Base-by-base conservation (phyloP, 345 rosid genomes). In the Capsella bursapastoris region DNA sequence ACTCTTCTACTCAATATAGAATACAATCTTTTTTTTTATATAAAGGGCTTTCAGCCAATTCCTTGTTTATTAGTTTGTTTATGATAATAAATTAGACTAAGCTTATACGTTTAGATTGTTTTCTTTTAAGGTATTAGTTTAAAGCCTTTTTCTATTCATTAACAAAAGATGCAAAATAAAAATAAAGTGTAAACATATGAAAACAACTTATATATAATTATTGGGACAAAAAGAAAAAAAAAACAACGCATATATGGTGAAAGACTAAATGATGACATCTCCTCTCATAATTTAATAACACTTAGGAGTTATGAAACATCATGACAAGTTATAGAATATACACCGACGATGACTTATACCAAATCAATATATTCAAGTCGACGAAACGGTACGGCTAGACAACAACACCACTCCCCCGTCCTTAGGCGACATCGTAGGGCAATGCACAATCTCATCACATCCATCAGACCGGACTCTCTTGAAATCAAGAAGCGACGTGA, bases 351-450 rank as follows among this genome's bases (percentile, higher is more conserved):
- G n/a, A 41, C 6, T 11, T 41, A 1, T 41, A 12, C 1, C 52
- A 82, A 56, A 32, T 81, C 49, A 71, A 11, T 22, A 22, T 22
- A 22, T 64, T 52, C 9, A 66, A 3, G 0, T 77, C 70, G 10
- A 85, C 59, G 48, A 71, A 7, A 71, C 41, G 71, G 87, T 68
- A 9, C 96, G 90, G 56, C 57, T 60, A 6, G 84, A 78, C 35
- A 93, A 71, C 58, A 57, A 83, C 12, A 86, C 89, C 18, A 49
- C 71, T 59, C 98, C 90, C 4, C 87, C 97, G 61, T 93, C 98
- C 69, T 85, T 86, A 0, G 98, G 98, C 38, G 83, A 73, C 2
- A 89, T 93, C 3, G 98, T 93, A 0, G 98, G 98, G 40, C 79
- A 77, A 43, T 85, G 87, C 25, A 72, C 75, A 51, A 93, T 84